Evolutionary conservation across 306 rosid species (phyloP).

Genomic region (Prunus davidiana): DNA sequence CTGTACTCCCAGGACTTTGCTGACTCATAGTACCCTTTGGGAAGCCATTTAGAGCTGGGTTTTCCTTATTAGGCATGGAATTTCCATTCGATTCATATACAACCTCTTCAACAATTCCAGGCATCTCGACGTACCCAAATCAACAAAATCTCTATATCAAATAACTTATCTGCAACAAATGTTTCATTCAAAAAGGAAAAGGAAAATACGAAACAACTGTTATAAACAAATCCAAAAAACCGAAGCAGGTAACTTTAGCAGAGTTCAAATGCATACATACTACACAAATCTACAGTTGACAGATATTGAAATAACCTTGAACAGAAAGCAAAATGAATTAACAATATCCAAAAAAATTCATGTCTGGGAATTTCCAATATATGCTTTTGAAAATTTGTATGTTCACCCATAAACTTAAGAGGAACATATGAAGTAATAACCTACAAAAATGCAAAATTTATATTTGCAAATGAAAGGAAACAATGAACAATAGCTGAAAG

Average conservation of each 20-base stretch:
- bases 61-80: constrained; percentile 38
- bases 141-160: constrained; percentile 34
- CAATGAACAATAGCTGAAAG: background rate
- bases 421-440: constrained; percentile 4
- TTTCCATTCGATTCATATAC: constrained; percentile 30
- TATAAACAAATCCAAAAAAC: constrained; percentile 4
- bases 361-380: background rate
- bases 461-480: background rate
- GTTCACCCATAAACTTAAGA: background rate
- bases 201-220: constrained; percentile 6
- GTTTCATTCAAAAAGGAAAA: background rate
- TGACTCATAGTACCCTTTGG: constrained; percentile 38
- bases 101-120: constrained; percentile 56
- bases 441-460: constrained; percentile 7
- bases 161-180: constrained; percentile 31
- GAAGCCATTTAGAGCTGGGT: constrained; percentile 23
- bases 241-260: background rate
- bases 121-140: constrained; percentile 47
- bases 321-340: constrained; percentile 8
- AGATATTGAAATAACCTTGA: background rate
- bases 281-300: constrained; percentile 1
- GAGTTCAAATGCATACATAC: constrained; percentile 9
- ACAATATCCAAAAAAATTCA: background rate
- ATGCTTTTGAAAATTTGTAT: constrained; percentile 1
- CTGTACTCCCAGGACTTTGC: constrained; percentile 29